These are phyloP conservation scores for Debaryomyces nepalensis DNA, from an alignment of 1,139 yeast species.

Conservation along the genomic window DNA sequence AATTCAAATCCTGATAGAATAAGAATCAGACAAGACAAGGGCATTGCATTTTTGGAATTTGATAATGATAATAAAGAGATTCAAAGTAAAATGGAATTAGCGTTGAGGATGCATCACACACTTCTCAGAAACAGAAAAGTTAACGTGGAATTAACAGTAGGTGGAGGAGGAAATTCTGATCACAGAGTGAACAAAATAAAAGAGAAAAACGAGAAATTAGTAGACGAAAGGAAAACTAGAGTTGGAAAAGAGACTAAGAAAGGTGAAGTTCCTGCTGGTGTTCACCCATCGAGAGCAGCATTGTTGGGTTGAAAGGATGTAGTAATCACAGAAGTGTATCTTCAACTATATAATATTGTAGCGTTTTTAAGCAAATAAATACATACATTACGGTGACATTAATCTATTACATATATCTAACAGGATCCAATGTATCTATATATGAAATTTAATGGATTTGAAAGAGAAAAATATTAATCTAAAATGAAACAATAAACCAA, in stretches of 20 bases:
- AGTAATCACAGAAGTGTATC: too few relatives aligned
- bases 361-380: too few relatives aligned
- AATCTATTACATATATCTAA: not conserved
- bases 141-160: constrained; percentile 95
- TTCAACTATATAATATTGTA: too few relatives aligned
- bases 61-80: constrained; percentile 65
- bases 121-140: constrained; percentile 70
- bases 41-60: constrained; percentile 92
- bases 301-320: constrained; percentile 28
- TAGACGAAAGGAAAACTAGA: constrained; percentile 63
- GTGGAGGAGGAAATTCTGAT: constrained; percentile 94
- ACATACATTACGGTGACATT: too few relatives aligned
- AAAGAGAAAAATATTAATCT: constrained; percentile 1
- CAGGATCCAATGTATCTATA: constrained; percentile 1
- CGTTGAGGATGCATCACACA: constrained; percentile 81
- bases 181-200: constrained; percentile 71
- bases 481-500: constrained; percentile 10
- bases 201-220: constrained; percentile 75
- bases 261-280: constrained; percentile 34
- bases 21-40: constrained; percentile 80
- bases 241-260: constrained; percentile 43
- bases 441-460: constrained; percentile 1
- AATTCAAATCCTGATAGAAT: constrained; percentile 73
- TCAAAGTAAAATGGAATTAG: constrained; percentile 79
- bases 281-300: constrained; percentile 66